These are phyloP conservation scores for Lentinus tigrinus DNA, from an alignment of 768 basidiomycete genomes.

Conservation along the genomic window DNA sequence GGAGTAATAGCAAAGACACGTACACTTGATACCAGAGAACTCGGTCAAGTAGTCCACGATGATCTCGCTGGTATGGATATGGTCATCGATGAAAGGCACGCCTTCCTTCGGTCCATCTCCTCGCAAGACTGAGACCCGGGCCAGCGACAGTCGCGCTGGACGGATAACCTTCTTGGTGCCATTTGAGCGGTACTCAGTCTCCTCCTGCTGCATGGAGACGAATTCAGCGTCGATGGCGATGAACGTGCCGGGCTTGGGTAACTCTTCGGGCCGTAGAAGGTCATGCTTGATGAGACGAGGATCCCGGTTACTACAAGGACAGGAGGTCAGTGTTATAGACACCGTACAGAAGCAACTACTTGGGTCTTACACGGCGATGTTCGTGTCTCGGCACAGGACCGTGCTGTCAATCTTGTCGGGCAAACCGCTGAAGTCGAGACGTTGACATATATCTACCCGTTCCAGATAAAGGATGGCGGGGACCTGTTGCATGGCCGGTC, in stretches of 20 bases:
- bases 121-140: slow-evolving; percentile 90
- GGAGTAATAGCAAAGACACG: slow-evolving; percentile 25
- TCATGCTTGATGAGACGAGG: slow-evolving; percentile 74
- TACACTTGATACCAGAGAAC: slow-evolving; percentile 94
- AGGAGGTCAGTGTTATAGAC: neutral
- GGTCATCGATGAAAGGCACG: slow-evolving; percentile 94
- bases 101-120: slow-evolving; percentile 81
- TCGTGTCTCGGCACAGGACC: slow-evolving; percentile 83
- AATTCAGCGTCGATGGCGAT: slow-evolving; percentile 98
- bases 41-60: slow-evolving; percentile 98
- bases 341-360: no score
- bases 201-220: slow-evolving; percentile 97
- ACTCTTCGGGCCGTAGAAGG: slow-evolving; percentile 65
- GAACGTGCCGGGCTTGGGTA: slow-evolving; percentile 82
- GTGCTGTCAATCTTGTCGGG: slow-evolving; percentile 67
- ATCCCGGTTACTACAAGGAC: slow-evolving; percentile 67
- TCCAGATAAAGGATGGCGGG: slow-evolving; percentile 93
- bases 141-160: slow-evolving; percentile 88
- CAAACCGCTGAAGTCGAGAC: slow-evolving; percentile 63
- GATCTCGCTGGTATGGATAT: slow-evolving; percentile 93
- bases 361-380: slow-evolving; percentile 71
- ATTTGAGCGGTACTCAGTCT: slow-evolving; percentile 92
- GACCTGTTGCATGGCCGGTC: slow-evolving; percentile 42
- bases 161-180: slow-evolving; percentile 91
- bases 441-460: slow-evolving; percentile 56